Percentiles rank a stretch among this genome's conserved stretches.
Conservation (phyloP, 2,329 filamentous ascomycete species). For the Neonectria magnoliae region DNA sequence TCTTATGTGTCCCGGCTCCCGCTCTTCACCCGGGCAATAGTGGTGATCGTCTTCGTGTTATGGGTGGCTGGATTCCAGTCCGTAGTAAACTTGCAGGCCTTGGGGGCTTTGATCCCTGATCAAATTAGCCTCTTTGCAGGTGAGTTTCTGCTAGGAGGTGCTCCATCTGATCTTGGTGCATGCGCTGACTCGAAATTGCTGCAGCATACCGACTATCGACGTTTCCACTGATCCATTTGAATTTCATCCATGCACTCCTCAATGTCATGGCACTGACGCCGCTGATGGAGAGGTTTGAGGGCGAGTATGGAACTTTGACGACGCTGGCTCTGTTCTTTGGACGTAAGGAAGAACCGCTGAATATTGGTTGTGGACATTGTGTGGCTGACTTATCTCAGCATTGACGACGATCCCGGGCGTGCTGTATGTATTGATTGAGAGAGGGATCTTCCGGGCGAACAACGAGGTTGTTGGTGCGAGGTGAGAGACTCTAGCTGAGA, state of each 20-base stretch:
- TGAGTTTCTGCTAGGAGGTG: slow-evolving; percentile 50
- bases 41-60: slow-evolving; percentile 68
- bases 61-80: slow-evolving; percentile 77
- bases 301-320: slow-evolving; percentile 89
- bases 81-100: slow-evolving; percentile 77
- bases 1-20: slow-evolving; percentile 88
- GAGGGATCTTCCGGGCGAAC: slow-evolving; percentile 75
- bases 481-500: slow-evolving; percentile 56
- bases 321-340: slow-evolving; percentile 90
- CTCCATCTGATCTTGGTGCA: neutral
- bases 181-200: neutral
- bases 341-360: slow-evolving; percentile 68
- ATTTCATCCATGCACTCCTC: slow-evolving; percentile 81
- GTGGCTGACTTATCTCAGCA: slow-evolving; percentile 57
- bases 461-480: slow-evolving; percentile 83
- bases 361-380: neutral
- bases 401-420: slow-evolving; percentile 84
- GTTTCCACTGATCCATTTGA: slow-evolving; percentile 86
- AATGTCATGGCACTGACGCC: slow-evolving; percentile 85
- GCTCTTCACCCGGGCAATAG: slow-evolving; percentile 80
- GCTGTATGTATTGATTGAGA: slow-evolving; percentile 83
- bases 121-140: slow-evolving; percentile 77
- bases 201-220: slow-evolving; percentile 93
- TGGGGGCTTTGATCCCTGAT: slow-evolving; percentile 82
- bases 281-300: slow-evolving; percentile 93